Percentiles rank a stretch among this genome's conserved stretches.
phyloP scores from a whole-genome alignment of 352 stramenopile species.

The Pseudoperonospora humuli region DNA sequence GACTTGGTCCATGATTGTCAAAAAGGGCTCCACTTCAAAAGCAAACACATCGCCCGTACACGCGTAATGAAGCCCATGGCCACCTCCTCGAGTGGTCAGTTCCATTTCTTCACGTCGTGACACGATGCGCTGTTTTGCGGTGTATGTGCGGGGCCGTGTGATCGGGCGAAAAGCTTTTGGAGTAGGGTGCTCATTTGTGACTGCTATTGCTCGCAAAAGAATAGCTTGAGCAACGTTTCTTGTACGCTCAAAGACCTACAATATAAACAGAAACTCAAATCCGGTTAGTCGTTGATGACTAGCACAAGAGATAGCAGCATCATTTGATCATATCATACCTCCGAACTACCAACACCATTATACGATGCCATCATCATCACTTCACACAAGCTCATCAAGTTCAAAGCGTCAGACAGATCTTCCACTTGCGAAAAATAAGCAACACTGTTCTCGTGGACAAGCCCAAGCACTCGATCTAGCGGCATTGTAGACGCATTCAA shows the following conservation, averaged over 20 bases:
- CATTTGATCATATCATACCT: conserved; percentile 25
- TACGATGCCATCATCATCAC: conserved; percentile 51
- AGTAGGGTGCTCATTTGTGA: conserved; percentile 63
- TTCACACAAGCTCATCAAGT: conserved; percentile 66
- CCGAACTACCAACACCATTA: conserved; percentile 31
- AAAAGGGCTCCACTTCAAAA: conserved; percentile 64
- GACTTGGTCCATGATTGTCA: conserved; percentile 33
- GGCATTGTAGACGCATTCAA: conserved; percentile 47
- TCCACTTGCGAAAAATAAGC: conserved; percentile 71
- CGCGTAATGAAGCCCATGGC: conserved; percentile 19
- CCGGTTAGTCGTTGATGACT: not conserved
- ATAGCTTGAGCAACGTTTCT: conserved; percentile 46
- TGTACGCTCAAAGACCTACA: conserved; percentile 48
- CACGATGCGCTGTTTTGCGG: conserved; percentile 36
- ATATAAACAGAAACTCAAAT: not conserved
- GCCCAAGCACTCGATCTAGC: conserved; percentile 48
- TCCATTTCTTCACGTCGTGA: conserved; percentile 36
- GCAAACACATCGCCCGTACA: conserved; percentile 55
- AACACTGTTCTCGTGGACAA: conserved; percentile 69
- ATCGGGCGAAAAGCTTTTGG: conserved; percentile 72
- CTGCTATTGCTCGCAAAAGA: conserved; percentile 49
- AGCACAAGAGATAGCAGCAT: not conserved
- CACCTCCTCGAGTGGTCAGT: conserved; percentile 8
- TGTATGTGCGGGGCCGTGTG: conserved; percentile 39
- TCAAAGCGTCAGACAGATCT: conserved; percentile 48